phyloP scores from a whole-genome alignment of 2,329 filamentous ascomycete genomes.

The Colletotrichum acutatum region DNA sequence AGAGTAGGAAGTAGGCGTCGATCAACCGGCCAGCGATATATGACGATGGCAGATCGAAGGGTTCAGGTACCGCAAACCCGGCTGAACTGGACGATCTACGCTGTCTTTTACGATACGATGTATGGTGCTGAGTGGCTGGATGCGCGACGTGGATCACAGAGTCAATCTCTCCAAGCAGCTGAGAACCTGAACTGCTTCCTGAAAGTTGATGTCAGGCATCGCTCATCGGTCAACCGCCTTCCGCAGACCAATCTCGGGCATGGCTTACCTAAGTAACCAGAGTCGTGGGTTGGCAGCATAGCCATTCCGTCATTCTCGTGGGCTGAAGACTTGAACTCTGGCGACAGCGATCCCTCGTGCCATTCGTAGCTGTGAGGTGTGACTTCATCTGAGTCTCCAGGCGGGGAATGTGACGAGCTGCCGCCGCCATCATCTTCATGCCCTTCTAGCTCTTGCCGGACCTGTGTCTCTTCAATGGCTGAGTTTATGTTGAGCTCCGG shows the following conservation, averaged over 20 bases:
- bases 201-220: background rate
- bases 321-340: constrained; percentile 18
- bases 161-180: constrained; percentile 40
- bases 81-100: constrained; percentile 8
- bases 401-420: background rate
- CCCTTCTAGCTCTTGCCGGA: background rate
- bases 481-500: constrained; percentile 42
- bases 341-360: constrained; percentile 36
- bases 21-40: constrained; percentile 43
- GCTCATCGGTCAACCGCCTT: background rate
- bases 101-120: constrained; percentile 3
- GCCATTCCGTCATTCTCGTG: constrained; percentile 42
- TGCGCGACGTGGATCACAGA: constrained; percentile 15
- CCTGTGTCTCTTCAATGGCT: constrained; percentile 8
- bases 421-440: background rate
- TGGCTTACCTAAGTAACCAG: constrained; percentile 40
- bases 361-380: constrained; percentile 36
- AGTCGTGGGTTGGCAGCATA: constrained; percentile 36
- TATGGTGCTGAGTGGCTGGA: background rate
- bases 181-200: constrained; percentile 43
- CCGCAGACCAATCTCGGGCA: background rate
- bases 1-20: constrained; percentile 55
- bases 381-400: constrained; percentile 13
- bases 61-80: background rate
- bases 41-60: constrained; percentile 21